Conservation (phyloP, 805 yeast species). For the Lachancea sp. region DNA sequence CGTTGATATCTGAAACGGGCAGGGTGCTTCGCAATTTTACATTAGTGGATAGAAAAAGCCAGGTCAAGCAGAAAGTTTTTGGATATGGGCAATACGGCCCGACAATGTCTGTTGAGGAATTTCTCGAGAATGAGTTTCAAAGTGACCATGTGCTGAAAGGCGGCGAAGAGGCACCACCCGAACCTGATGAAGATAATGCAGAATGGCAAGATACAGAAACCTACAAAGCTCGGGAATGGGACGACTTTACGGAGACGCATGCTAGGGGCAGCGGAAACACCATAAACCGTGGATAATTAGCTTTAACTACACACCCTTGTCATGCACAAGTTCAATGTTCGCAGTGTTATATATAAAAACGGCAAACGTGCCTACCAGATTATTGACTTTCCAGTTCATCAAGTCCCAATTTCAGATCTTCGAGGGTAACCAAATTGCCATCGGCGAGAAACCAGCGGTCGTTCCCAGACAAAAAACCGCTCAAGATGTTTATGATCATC, state of each 20-base stretch:
- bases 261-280: constrained; percentile 91
- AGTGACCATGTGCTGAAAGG: constrained; percentile 71
- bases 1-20: constrained; percentile 63
- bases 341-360: neutral
- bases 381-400: constrained; percentile 2
- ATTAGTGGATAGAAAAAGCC: constrained; percentile 51
- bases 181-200: constrained; percentile 52
- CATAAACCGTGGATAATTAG: constrained; percentile 47
- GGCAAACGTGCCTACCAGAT: neutral
- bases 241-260: constrained; percentile 81
- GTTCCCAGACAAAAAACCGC: constrained; percentile 20
- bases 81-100: constrained; percentile 94
- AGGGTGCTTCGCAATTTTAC: constrained; percentile 82
- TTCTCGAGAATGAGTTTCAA: constrained; percentile 74
- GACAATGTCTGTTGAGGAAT: constrained; percentile 91
- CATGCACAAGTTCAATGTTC: neutral
- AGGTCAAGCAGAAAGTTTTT: constrained; percentile 57
- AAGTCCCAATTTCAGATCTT: constrained; percentile 23
- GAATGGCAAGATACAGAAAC: constrained; percentile 60
- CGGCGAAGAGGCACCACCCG: constrained; percentile 33
- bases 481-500: constrained; percentile 25
- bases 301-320: neutral
- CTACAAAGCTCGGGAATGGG: constrained; percentile 81
- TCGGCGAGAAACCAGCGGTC: constrained; percentile 27
- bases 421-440: constrained; percentile 17